Base-by-base conservation (phyloP, 192 early-diverging fungal genomes). In the Gryganskiella cystojenkinii region DNA sequence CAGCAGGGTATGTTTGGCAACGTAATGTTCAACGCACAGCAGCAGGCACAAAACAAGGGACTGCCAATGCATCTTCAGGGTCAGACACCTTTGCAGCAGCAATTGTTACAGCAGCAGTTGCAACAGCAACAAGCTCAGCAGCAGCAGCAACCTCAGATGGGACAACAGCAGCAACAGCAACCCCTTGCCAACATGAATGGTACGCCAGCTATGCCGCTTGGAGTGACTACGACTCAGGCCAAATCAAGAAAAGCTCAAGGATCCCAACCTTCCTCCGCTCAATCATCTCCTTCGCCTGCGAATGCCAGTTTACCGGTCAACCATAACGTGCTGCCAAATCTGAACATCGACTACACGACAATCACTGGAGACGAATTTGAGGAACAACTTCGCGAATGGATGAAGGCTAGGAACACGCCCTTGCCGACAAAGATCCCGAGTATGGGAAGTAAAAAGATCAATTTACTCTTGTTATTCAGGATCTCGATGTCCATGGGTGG, bases 371-470 rank as follows among this genome's bases (percentile, higher is more conserved):
- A 78, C 27, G 74, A 78, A n/a, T 78, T 78, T 13, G 74, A 78
- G 56, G 74, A 78, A 14, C 74, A 78, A 17, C 55, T 78, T 3
- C 47, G 74, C 0, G 74, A 78, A 3, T 78, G 58, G 54, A 78
- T 78, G 74, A 78, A 78, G 25, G 57, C 33, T 15, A 58, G 74
- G 13, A 64, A 64, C 20, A 68, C 74, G 5, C 74, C 74, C 9
- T 31, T 78, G 35, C 74, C 74, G 15, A 69, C 74, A 14, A 78
- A 78, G 50, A 69, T 78, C 17, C 74, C 74, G 22, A 78, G 74
- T 56, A 78, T 78, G 74, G 67, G 74, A 0, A 78, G 74, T 56
- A 78, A 78, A 43, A 78, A 78, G 50, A 78, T 78, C 45, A 78
- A 78, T n/a, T 46, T 78, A 0, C 44, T 78, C 10, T 61, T 78